Evolutionary conservation across 169 alveolate genomes (phyloP).

Genomic region (Plasmodium chabaudi): DNA sequence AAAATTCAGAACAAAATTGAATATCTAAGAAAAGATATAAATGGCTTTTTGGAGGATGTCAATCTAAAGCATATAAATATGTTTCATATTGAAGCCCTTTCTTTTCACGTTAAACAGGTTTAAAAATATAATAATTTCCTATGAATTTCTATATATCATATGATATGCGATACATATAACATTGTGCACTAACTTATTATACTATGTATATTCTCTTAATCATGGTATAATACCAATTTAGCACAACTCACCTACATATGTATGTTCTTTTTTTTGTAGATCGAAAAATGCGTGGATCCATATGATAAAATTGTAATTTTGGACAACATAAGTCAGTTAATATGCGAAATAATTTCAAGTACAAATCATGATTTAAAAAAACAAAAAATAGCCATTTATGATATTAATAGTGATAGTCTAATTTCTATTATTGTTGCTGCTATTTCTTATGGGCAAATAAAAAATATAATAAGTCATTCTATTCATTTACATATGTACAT

Average conservation of each 20-base stretch:
- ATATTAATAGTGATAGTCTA: constrained; percentile 66
- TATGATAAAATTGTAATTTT: constrained; percentile 60
- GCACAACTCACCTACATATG: not conserved
- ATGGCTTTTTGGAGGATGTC: constrained; percentile 29
- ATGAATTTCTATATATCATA: no score
- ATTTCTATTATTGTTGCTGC: constrained; percentile 58
- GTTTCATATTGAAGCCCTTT: constrained; percentile 38
- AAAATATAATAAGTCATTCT: constrained; percentile 68
- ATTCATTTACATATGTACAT: constrained; percentile 75
- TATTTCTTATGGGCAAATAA: constrained; percentile 56
- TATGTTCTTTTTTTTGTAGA: constrained; percentile 23
- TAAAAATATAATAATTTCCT: not conserved
- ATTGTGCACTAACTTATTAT: not conserved
- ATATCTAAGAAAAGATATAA: constrained; percentile 43
- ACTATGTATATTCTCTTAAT: no score
- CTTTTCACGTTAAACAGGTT: constrained; percentile 69
- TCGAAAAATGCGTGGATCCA: constrained; percentile 65
- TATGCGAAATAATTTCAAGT: constrained; percentile 63
- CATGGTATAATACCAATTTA: not conserved
- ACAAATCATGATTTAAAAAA: constrained; percentile 35
- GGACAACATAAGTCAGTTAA: constrained; percentile 59
- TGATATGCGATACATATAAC: not conserved
- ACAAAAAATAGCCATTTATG: constrained; percentile 40
- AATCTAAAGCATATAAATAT: constrained; percentile 31
- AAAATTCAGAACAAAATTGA: constrained; percentile 60